Base-by-base conservation (phyloP, 768 basidiomycete genomes). In the Macrocybe gigantea region DNA sequence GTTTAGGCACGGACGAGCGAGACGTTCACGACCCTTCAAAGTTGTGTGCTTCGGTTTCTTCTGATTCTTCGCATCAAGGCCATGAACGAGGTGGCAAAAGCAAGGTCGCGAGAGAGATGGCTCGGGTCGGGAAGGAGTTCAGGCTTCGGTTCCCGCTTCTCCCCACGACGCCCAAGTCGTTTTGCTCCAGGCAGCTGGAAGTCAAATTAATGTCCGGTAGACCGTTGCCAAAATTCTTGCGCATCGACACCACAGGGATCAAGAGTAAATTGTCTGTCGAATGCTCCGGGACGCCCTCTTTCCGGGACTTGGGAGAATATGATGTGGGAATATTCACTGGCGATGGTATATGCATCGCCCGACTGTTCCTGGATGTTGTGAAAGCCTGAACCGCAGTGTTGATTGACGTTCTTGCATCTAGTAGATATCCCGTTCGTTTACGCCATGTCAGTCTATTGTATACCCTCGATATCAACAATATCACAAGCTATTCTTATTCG, bases 61-160 rank as follows among this genome's bases (percentile, higher is more conserved):
- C 83, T 30, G 80, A 80, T 56, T 83, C 82, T 4, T 82, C 80
- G 8, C 74, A 73, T 40, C 67, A 65, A 12, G 14, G 14, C 14
- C 11, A 7, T 1, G 12, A 11, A 7, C 22, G 32, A 11, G 22
- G 6, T n/a, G 15, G n/a, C 32, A 67, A 71, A 47, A 58, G 56
- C 32, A 55, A 42, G 29, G 13, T 12, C 22, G n/a, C 41, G 46
- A 59, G 11, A 15, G 61, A 59, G 22, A 56, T 60, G 32, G 72
- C 78, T 32, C 73, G 82, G 32, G 63, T 69, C 3, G 80, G 79
- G 15, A 81, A 84, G 53, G 69, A 63, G 51, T 84, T 85, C 70
- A 73, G 69, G 54, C 82, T 82, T 62, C 68, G 72, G 48, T 71
- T 83, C 40, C 69, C 73, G 22, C 61, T 82, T 39, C 65, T 60